These are phyloP conservation scores for Lolium rigidum DNA, from an alignment of 176 grass and related monocot genomes.

Conservation along the genomic window DNA sequence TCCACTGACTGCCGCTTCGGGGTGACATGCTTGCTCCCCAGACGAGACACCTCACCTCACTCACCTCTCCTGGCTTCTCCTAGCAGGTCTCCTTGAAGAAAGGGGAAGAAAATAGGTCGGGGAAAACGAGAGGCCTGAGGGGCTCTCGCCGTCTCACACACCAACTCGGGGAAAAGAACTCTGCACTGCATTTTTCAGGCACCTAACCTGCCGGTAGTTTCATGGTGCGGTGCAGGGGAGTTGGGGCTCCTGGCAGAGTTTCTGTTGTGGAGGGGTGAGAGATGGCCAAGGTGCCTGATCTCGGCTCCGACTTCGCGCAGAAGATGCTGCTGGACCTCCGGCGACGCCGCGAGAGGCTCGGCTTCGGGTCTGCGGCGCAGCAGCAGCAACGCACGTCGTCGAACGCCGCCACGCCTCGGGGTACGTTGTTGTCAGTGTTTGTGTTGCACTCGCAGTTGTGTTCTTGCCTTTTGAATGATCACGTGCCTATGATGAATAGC, in stretches of 20 bases:
- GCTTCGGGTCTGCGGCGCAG: constrained; percentile 46
- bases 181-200: neutral
- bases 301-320: constrained; percentile 85
- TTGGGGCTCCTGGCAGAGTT: neutral
- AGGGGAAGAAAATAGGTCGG: constrained; percentile 15
- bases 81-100: constrained; percentile 22
- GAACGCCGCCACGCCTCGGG: constrained; percentile 33
- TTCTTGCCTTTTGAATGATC: neutral
- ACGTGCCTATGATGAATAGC: neutral
- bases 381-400: constrained; percentile 20
- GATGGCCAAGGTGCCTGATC: constrained; percentile 66
- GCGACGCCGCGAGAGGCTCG: constrained; percentile 74
- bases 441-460: neutral
- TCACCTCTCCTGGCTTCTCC: neutral
- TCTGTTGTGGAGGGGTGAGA: constrained; percentile 2
- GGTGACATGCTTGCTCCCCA: constrained; percentile 5
- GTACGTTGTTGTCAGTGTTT: constrained; percentile 29
- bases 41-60: constrained; percentile 49
- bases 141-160: neutral
- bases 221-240: constrained; percentile 41
- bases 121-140: constrained; percentile 48
- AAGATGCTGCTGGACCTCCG: constrained; percentile 91
- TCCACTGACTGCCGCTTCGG: neutral
- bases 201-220: constrained; percentile 30
- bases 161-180: constrained; percentile 53